A percentile compares a stretch with the other conserved stretches of the same genome.
Conservation (phyloP, 1,139 yeast genomes). For the Candida sanyaensis region DNA sequence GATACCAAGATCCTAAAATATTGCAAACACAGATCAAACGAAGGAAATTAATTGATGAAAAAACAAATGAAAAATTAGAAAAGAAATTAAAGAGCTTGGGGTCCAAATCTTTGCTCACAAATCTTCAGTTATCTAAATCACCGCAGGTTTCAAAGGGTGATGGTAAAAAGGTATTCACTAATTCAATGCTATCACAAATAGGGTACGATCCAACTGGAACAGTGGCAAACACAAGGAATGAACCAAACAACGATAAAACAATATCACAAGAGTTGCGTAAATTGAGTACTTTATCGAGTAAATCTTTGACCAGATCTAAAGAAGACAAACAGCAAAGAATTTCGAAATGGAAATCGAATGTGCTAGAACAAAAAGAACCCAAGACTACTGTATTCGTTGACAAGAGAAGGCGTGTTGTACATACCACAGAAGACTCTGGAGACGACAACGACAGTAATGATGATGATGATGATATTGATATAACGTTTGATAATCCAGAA, state of each 20-base stretch:
- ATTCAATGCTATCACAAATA: constrained; percentile 38
- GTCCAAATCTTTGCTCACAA: constrained; percentile 9
- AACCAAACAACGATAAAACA: constrained; percentile 15
- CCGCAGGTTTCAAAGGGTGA: background rate
- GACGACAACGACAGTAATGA: constrained; percentile 1
- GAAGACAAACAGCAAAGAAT: constrained; percentile 18
- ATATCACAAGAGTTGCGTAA: constrained; percentile 25
- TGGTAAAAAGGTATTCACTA: constrained; percentile 32
- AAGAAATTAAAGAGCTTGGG: constrained; percentile 24
- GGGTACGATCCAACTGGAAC: constrained; percentile 54
- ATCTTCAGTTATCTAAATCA: constrained; percentile 8
- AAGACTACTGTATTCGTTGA: background rate
- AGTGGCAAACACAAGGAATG: constrained; percentile 10
- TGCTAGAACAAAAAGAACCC: constrained; percentile 9
- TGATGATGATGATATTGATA: constrained; percentile 21
- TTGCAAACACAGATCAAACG: constrained; percentile 36
- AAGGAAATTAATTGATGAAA: constrained; percentile 32
- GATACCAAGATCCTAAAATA: constrained; percentile 49
- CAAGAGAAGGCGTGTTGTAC: constrained; percentile 9
- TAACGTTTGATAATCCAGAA: constrained; percentile 14
- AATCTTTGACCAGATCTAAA: constrained; percentile 21
- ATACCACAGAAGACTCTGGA: background rate
- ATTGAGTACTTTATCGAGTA: constrained; percentile 21
- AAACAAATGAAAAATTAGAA: constrained; percentile 36
- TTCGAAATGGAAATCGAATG: constrained; percentile 25